Evolutionary conservation across 2,329 filamentous ascomycete genomes (phyloP).

Genomic region (Neurospora sp.): DNA sequence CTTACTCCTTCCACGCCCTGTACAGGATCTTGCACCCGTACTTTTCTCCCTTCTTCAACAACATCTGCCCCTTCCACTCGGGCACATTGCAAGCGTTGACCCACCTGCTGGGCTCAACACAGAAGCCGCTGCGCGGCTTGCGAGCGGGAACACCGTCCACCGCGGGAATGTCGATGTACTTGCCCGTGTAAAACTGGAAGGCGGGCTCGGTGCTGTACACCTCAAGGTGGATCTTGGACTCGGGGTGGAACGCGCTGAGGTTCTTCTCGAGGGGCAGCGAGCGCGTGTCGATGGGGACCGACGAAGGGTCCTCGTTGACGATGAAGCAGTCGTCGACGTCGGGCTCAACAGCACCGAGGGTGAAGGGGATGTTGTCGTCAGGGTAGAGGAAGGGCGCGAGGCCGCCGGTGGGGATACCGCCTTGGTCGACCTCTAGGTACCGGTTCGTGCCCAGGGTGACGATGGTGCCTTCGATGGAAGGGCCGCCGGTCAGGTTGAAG

Average conservation of each 20-base stretch:
- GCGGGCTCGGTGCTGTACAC: constrained; percentile 86
- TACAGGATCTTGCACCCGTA: constrained; percentile 80
- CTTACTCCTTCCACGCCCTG: constrained; percentile 66
- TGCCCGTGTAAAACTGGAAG: constrained; percentile 95
- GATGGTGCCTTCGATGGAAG: constrained; percentile 44
- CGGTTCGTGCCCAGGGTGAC: constrained; percentile 57
- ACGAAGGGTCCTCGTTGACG: constrained; percentile 51
- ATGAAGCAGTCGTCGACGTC: constrained; percentile 89
- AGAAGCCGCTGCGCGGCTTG: constrained; percentile 66
- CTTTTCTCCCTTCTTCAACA: constrained; percentile 74
- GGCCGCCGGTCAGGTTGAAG: constrained; percentile 51
- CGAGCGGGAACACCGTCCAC: constrained; percentile 54
- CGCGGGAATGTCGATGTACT: constrained; percentile 68
- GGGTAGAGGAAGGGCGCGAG: constrained; percentile 56
- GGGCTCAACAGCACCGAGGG: constrained; percentile 59
- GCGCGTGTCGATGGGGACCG: constrained; percentile 59
- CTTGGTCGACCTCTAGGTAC: constrained; percentile 65
- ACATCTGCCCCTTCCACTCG: constrained; percentile 67
- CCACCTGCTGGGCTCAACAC: constrained; percentile 84
- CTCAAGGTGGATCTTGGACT: constrained; percentile 70
- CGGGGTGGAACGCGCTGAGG: constrained; percentile 63
- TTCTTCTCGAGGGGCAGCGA: constrained; percentile 52
- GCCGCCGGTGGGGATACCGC: constrained; percentile 62
- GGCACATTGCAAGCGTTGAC: constrained; percentile 80
- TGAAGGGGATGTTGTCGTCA: constrained; percentile 63